Percentiles rank a stretch among this genome's conserved stretches.
Conservation (phyloP, 169 alveolate genomes). For the Eimeria necatrix region DNA sequence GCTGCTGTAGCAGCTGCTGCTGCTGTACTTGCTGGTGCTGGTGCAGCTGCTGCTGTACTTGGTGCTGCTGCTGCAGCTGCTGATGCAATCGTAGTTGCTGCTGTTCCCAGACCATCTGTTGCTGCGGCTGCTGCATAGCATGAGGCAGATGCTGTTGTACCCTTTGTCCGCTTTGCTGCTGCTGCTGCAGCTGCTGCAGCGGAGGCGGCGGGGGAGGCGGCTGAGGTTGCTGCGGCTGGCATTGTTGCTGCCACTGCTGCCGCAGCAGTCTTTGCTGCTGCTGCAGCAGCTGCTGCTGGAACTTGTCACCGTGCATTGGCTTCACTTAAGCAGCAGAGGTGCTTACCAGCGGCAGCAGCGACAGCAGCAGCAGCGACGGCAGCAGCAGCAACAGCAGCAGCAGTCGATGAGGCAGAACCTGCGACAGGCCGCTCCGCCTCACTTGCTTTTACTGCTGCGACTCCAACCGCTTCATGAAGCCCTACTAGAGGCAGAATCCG, state of each 20-base stretch:
- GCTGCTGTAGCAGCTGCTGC: constrained; percentile 24
- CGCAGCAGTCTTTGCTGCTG: neutral
- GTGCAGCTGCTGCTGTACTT: neutral
- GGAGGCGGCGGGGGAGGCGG: neutral
- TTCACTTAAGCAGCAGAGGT: neutral
- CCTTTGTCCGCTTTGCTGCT: neutral
- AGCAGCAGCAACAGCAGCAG: constrained; percentile 58
- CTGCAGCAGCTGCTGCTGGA: constrained; percentile 46
- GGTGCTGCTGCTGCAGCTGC: constrained; percentile 32
- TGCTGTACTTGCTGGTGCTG: constrained; percentile 25
- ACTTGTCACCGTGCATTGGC: neutral
- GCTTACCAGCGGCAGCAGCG: constrained; percentile 30
- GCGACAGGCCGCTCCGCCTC: neutral
- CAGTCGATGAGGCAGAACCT: constrained; percentile 38
- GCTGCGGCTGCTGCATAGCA: constrained; percentile 26
- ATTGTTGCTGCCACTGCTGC: neutral
- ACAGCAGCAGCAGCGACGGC: neutral
- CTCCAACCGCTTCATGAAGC: neutral
- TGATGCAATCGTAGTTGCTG: neutral
- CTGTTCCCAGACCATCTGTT: neutral
- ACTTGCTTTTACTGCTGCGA: constrained; percentile 40
- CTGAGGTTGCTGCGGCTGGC: neutral
- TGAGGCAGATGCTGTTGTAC: neutral
- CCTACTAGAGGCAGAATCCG: neutral
- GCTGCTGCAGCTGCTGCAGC: constrained; percentile 17